phyloP scores from a whole-genome alignment of 1,284 basidiomycete genomes.

The Boletus holoroseus region DNA sequence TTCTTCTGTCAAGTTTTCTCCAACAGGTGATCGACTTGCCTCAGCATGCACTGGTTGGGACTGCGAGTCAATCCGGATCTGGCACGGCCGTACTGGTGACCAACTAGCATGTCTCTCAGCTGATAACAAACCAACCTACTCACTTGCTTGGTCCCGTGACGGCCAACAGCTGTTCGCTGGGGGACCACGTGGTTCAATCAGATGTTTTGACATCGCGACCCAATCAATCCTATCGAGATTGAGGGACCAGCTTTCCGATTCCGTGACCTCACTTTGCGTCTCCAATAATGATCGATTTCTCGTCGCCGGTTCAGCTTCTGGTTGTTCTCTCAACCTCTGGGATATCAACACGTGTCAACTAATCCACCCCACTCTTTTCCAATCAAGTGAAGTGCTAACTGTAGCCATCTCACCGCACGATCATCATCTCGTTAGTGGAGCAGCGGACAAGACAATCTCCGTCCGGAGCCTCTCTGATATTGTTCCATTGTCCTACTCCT shows the following conservation, averaged over 20 bases:
- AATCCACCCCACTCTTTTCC: not conserved
- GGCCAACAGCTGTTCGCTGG: conserved; percentile 7
- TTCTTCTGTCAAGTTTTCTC: too few relatives aligned
- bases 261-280: too few relatives aligned
- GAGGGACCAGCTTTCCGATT: too few relatives aligned
- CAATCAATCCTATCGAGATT: too few relatives aligned
- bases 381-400: too few relatives aligned
- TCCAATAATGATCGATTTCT: too few relatives aligned
- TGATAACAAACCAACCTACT: conserved; percentile 1
- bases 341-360: not conserved
- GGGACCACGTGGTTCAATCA: not conserved
- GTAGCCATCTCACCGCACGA: not conserved
- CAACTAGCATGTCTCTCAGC: conserved; percentile 1
- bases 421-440: not conserved
- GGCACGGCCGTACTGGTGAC: conserved; percentile 10
- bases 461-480: not conserved
- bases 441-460: not conserved
- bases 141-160: conserved; percentile 2
- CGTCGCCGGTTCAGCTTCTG: too few relatives aligned
- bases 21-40: too few relatives aligned
- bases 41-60: too few relatives aligned
- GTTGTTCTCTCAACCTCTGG: too few relatives aligned
- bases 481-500: not conserved
- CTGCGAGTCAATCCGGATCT: conserved; percentile 7
- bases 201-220: too few relatives aligned